Evolutionary conservation across 1,139 yeast species (phyloP), one percentile per base, ranked within the genome.

Genomic region (Blastobotrys buckinghamii): DNA sequence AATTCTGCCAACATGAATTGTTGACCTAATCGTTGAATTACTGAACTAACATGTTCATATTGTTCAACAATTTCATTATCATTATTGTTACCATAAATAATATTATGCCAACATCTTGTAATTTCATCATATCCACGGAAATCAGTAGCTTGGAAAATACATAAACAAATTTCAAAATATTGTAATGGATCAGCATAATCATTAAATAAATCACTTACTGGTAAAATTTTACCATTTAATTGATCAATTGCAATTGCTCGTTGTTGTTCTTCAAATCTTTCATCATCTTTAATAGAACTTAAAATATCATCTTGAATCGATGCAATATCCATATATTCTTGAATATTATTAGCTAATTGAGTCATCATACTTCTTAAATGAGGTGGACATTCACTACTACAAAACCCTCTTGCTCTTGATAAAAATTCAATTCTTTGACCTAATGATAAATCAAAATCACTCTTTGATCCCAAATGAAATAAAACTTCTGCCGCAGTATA

Each of bases 381-480:
- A 30, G 94, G 89, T 20, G 94, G 84, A 55, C 92, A 82, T 29
- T 80, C 81, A 65, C 95, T 84, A 60, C 86, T 86, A 63, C 96
- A 86, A 70, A 87, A 90, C 2, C 96, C 96, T 64, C 84, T 85
- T 0, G 97, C 97, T 56, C 97, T 78, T 1, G 97, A 86, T 52
- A 92, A 74, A 61, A 79, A 89, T 65, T 90, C 97, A 44, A 92
- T 83, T 64, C 98, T 77, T 59, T 84, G 84, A 37, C 77, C 75
- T 53, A 92, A 74, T 37, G 76, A 70, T 49, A 92, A 73, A 13
- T 77, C 76, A 64, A 89, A 89, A 48, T 82, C 84, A 26, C 95
- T 82, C 20, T 80, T 72, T 0, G 97, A 84, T 8, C 47, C 47
- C 53, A 92, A 70, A 8, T 80, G 75, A 59, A 83, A 84, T 51